Conservation (phyloP, 1,284 basidiomycete genomes). For the Leccinum griseonigrum region DNA sequence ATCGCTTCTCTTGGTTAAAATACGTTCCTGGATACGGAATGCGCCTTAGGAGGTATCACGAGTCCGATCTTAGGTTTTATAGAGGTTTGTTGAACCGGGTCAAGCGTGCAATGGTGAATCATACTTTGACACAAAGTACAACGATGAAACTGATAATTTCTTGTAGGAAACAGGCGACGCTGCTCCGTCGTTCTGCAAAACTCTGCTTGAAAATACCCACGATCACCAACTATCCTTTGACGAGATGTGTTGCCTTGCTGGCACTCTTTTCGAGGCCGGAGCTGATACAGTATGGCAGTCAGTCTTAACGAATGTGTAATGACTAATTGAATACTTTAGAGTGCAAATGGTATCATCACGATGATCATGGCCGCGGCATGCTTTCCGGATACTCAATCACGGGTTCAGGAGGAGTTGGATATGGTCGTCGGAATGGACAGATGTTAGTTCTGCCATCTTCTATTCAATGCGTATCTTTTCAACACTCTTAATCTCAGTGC, state of each 20-base stretch:
- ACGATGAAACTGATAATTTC: background rate
- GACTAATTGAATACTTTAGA: constrained; percentile 14
- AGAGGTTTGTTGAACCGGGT: constrained; percentile 46
- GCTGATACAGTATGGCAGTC: constrained; percentile 48
- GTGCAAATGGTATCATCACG: constrained; percentile 31
- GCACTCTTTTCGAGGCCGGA: constrained; percentile 64
- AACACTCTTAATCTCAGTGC: constrained; percentile 24
- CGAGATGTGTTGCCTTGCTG: constrained; percentile 60
- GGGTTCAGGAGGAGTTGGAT: constrained; percentile 63
- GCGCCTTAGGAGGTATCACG: constrained; percentile 39
- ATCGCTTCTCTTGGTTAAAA: constrained; percentile 54
- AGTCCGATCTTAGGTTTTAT: constrained; percentile 57
- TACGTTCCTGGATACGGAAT: constrained; percentile 29
- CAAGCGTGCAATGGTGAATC: constrained; percentile 41
- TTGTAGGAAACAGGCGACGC: constrained; percentile 34
- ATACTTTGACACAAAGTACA: constrained; percentile 1
- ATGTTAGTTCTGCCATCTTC: constrained; percentile 32
- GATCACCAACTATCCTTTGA: constrained; percentile 49
- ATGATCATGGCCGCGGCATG: constrained; percentile 63
- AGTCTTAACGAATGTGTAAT: no score
- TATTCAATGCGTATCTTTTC: background rate
- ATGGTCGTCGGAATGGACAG: constrained; percentile 52
- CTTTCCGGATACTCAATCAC: constrained; percentile 52
- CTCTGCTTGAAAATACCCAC: constrained; percentile 51
- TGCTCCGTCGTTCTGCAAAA: constrained; percentile 51